Evolutionary conservation across 352 stramenopile genomes (phyloP).

Genomic region (Pythium oligandrum): DNA sequence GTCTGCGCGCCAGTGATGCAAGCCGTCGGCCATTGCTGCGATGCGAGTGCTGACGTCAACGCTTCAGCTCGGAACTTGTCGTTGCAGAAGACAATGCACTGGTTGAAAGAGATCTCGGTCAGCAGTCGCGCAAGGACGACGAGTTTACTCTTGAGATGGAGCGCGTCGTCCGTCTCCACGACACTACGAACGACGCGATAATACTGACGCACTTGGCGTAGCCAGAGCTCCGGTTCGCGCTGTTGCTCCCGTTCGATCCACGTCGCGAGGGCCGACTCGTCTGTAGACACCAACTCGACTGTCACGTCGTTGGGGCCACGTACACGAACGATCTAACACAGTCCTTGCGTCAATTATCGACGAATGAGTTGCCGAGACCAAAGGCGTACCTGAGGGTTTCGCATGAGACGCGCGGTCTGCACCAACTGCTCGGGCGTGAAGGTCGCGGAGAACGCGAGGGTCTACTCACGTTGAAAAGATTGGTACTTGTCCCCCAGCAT

Average conservation of each 20-base stretch:
- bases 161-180: constrained; percentile 7
- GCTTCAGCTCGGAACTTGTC: constrained; percentile 76
- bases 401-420: constrained; percentile 43
- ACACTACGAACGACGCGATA: constrained; percentile 44
- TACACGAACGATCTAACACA: constrained; percentile 57
- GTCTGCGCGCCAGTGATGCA: constrained; percentile 67
- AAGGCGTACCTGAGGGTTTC: constrained; percentile 44
- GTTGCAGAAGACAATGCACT: constrained; percentile 86
- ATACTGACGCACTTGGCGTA: constrained; percentile 64
- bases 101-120: constrained; percentile 60
- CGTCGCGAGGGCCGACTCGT: constrained; percentile 27
- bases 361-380: background rate
- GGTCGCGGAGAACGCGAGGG: constrained; percentile 71
- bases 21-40: constrained; percentile 49
- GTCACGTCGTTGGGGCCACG: constrained; percentile 49
- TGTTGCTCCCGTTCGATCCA: constrained; percentile 49
- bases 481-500: background rate
- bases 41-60: constrained; percentile 39
- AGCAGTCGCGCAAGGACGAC: constrained; percentile 47
- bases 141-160: constrained; percentile 56
- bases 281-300: constrained; percentile 54
- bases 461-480: constrained; percentile 22
- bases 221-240: constrained; percentile 55
- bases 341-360: background rate
- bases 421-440: constrained; percentile 68